Evolutionary conservation across 1,284 basidiomycete genomes (phyloP).

Genomic region (Ceratobasidium sp.): DNA sequence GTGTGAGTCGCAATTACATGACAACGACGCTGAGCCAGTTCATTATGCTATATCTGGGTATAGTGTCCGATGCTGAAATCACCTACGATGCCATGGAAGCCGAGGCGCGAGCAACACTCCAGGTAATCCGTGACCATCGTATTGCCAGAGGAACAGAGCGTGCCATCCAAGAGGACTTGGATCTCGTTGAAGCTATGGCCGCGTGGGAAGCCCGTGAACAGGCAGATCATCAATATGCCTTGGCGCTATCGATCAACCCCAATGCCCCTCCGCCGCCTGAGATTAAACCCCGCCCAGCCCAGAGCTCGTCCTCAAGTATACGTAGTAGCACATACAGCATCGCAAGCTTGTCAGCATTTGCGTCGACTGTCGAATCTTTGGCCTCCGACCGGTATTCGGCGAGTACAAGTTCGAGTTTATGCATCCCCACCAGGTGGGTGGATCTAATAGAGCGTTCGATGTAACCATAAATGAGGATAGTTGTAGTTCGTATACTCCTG

Average conservation of each 20-base stretch:
- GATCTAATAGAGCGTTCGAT: too few relatives aligned
- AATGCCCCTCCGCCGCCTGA: background rate
- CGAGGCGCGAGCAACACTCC: background rate
- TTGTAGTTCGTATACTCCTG: background rate
- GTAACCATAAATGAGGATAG: background rate
- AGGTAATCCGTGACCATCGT: background rate
- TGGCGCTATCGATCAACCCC: background rate
- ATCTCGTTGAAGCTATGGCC: background rate
- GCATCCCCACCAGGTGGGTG: too few relatives aligned
- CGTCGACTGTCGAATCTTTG: too few relatives aligned
- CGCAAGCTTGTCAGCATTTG: too few relatives aligned
- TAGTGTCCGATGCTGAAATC: background rate
- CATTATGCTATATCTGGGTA: background rate
- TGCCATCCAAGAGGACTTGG: background rate
- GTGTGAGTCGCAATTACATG: background rate
- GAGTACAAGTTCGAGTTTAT: too few relatives aligned
- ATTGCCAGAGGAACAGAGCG: background rate
- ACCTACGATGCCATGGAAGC: conserved; percentile 1
- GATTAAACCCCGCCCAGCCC: too few relatives aligned
- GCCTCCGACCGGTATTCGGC: too few relatives aligned
- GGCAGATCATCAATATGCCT: background rate
- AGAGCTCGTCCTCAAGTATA: too few relatives aligned
- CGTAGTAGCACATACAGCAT: too few relatives aligned
- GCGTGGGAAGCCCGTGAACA: background rate
- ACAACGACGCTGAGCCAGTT: background rate